A percentile compares a stretch with the other conserved stretches of the same genome.
These are phyloP conservation scores for Candida nonsorbophila DNA, from an alignment of 805 yeast genomes.

Conservation along the genomic window DNA sequence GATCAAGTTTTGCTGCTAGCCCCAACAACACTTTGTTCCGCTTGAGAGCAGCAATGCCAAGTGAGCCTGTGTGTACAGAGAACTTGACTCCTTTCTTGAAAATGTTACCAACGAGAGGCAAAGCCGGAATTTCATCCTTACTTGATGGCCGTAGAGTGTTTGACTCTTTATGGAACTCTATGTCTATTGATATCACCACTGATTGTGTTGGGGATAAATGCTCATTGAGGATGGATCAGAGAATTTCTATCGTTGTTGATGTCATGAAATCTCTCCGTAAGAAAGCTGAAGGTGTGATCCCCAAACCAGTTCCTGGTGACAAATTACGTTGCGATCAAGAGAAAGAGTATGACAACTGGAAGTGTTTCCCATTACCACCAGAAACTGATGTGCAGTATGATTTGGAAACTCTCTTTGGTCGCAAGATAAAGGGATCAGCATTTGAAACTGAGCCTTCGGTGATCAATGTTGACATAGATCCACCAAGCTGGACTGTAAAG, in stretches of 20 bases:
- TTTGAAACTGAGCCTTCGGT: conserved; percentile 33
- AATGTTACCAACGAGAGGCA: conserved; percentile 86
- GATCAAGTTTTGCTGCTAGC: conserved; percentile 16
- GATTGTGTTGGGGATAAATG: conserved; percentile 44
- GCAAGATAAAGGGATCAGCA: conserved; percentile 58
- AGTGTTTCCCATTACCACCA: conserved; percentile 75
- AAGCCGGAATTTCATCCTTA: conserved; percentile 78
- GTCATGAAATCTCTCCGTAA: conserved; percentile 64
- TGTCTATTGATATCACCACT: conserved; percentile 77
- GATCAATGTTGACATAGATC: conserved; percentile 39
- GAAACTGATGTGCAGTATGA: conserved; percentile 43
- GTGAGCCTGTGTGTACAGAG: conserved; percentile 96
- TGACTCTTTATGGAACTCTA: conserved; percentile 90
- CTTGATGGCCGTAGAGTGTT: conserved; percentile 88
- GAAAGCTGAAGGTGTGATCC: conserved; percentile 58
- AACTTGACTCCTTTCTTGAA: conserved; percentile 91
- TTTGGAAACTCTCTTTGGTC: conserved; percentile 67
- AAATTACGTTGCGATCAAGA: conserved; percentile 67
- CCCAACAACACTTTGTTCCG: conserved; percentile 41
- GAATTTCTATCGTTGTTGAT: conserved; percentile 68
- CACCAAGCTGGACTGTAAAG: conserved; percentile 44
- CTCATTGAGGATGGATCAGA: conserved; percentile 52
- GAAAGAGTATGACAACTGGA: conserved; percentile 55
- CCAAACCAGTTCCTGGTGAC: conserved; percentile 70
- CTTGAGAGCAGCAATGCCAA: conserved; percentile 82